Percentiles rank a stretch among this genome's conserved stretches.
Evolutionary conservation across 768 basidiomycete genomes (phyloP).

Genomic region (Serendipita sp.): DNA sequence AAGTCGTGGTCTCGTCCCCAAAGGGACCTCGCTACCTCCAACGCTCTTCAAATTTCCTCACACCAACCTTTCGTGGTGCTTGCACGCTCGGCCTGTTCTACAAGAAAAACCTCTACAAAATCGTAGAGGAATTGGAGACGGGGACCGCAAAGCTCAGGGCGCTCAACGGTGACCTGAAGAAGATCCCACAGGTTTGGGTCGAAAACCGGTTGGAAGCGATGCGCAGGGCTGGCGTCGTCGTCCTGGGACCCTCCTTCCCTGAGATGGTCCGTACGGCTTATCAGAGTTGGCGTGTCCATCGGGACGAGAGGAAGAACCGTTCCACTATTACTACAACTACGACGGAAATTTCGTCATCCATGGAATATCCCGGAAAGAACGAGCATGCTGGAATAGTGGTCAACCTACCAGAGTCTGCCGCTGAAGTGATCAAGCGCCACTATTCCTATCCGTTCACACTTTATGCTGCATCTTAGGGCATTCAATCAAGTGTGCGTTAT

Average conservation of each 20-base stretch:
- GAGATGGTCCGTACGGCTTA: not conserved
- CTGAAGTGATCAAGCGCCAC: not conserved
- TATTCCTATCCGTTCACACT: not conserved
- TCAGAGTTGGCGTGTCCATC: not conserved
- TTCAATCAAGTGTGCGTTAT: not conserved
- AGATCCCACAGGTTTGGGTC: not conserved
- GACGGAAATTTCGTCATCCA: not conserved
- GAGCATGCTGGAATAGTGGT: not conserved
- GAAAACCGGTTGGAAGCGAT: not conserved
- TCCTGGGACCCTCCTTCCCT: not conserved
- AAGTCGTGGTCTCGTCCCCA: not conserved
- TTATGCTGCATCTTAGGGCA: not conserved
- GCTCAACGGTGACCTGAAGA: not conserved
- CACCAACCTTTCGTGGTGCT: not conserved
- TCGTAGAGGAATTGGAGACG: not conserved
- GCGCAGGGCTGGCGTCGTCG: not conserved
- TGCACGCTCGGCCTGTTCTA: slow-evolving; percentile 1
- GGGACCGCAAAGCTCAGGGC: not conserved
- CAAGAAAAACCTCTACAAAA: slow-evolving; percentile 4
- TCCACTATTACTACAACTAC: not conserved
- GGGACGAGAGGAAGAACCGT: not conserved
- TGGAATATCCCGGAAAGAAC: not conserved
- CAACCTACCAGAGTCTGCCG: not conserved
- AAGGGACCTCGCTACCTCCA: not conserved
- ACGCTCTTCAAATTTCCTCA: not conserved